A percentile compares a stretch with the other conserved stretches of the same genome.
phyloP scores from a whole-genome alignment of 2,329 filamentous ascomycete species.

The Alternaria arbusti region DNA sequence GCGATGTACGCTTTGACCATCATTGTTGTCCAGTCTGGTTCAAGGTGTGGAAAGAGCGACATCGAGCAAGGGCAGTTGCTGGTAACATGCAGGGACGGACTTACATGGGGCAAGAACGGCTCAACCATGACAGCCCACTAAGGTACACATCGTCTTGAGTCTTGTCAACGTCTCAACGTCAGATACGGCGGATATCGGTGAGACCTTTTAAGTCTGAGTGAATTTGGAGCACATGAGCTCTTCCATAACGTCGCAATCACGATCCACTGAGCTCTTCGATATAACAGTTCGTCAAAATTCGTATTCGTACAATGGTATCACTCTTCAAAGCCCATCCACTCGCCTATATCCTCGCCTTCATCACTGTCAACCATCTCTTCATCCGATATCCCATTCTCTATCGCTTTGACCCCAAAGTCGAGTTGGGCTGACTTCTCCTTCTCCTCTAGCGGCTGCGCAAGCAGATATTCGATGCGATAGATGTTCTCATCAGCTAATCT shows the following conservation, averaged over 20 bases:
- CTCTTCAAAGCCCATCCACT: conserved; percentile 62
- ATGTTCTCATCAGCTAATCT: conserved; percentile 85
- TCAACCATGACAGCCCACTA: no score
- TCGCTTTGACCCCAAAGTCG: conserved; percentile 42
- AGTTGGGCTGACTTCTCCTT: conserved; percentile 30
- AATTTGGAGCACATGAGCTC: not conserved
- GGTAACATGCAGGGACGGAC: no score
- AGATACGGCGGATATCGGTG: no score
- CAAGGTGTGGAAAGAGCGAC: not conserved
- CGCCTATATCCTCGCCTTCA: conserved; percentile 50
- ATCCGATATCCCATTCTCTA: conserved; percentile 42
- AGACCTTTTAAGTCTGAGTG: fast-evolving
- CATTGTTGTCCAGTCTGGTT: not conserved
- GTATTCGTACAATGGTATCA: conserved; percentile 17
- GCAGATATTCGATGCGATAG: conserved; percentile 86
- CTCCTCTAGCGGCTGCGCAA: conserved; percentile 58
- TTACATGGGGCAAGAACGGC: not conserved
- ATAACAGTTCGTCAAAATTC: conserved; percentile 4
- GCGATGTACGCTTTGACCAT: not conserved
- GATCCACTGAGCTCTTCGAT: not conserved
- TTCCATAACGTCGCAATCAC: not conserved
- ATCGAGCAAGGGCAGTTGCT: not conserved
- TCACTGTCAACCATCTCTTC: conserved; percentile 39
- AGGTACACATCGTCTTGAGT: no score
- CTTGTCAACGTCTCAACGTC: not conserved